These are phyloP conservation scores for Globisporangium canariense DNA, from an alignment of 352 stramenopile genomes.

Conservation along the genomic window DNA sequence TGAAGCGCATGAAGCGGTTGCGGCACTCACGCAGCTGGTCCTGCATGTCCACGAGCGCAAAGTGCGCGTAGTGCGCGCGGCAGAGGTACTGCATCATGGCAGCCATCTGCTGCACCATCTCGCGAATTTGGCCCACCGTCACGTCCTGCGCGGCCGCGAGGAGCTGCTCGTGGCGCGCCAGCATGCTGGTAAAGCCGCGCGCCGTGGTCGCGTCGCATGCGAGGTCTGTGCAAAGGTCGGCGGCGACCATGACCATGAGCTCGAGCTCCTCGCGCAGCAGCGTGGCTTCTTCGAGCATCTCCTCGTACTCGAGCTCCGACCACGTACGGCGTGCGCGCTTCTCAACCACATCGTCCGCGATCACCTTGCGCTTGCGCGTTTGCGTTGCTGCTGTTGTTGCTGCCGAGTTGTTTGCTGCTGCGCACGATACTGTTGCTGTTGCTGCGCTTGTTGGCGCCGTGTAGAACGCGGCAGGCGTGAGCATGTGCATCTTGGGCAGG, in stretches of 20 bases:
- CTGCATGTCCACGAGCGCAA: constrained; percentile 72
- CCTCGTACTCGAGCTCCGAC: constrained; percentile 72
- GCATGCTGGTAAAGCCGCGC: constrained; percentile 23
- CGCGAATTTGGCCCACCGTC: constrained; percentile 52
- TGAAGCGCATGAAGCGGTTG: constrained; percentile 75
- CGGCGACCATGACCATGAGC: constrained; percentile 53
- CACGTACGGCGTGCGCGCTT: constrained; percentile 50
- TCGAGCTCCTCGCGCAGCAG: constrained; percentile 68
- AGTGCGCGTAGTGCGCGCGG: constrained; percentile 59
- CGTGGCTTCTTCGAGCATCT: constrained; percentile 66
- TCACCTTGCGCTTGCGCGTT: constrained; percentile 51
- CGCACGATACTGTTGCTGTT: neutral
- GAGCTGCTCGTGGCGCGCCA: constrained; percentile 45
- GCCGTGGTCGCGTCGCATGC: constrained; percentile 30
- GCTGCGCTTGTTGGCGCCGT: neutral
- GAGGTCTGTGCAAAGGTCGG: constrained; percentile 58
- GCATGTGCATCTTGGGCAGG: constrained; percentile 13
- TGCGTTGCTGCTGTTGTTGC: neutral
- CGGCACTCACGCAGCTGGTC: constrained; percentile 58
- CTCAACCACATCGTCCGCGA: constrained; percentile 28
- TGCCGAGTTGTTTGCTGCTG: neutral
- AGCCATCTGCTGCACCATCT: constrained; percentile 68
- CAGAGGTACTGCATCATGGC: constrained; percentile 75
- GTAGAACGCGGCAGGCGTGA: constrained; percentile 15
- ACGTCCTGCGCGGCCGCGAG: constrained; percentile 46